Percentiles rank a stretch among this genome's conserved stretches.
phyloP scores from a whole-genome alignment of 2,329 filamentous ascomycete genomes.

The Tolypocladium guangdongense region DNA sequence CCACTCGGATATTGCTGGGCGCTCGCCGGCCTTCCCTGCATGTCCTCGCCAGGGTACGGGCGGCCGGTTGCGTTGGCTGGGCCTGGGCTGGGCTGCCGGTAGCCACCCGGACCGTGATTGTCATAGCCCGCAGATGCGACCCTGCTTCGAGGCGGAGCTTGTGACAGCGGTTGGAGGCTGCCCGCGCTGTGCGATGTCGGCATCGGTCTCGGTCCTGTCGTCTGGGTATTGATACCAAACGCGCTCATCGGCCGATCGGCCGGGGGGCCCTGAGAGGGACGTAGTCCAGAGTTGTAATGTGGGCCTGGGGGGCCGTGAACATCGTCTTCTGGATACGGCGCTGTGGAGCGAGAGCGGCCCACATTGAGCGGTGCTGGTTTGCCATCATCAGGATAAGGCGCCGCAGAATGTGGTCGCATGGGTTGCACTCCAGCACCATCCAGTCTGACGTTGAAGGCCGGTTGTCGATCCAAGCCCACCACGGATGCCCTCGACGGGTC shows the following conservation, averaged over 20 bases:
- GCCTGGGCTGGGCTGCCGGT: constrained; percentile 29
- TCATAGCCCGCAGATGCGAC: constrained; percentile 34
- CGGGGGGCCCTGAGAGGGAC: constrained; percentile 35
- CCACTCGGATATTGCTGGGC: constrained; percentile 15
- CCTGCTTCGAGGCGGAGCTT: constrained; percentile 26
- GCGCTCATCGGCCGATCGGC: constrained; percentile 40
- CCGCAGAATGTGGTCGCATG: constrained; percentile 41
- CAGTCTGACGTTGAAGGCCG: constrained; percentile 42
- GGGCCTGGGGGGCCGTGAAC: constrained; percentile 21
- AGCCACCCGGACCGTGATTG: constrained; percentile 27
- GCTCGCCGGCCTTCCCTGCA: constrained; percentile 14
- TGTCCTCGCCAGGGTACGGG: constrained; percentile 11
- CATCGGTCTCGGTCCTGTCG: constrained; percentile 21
- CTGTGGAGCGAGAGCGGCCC: constrained; percentile 32
- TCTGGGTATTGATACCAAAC: constrained; percentile 42
- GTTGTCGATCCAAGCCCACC: constrained; percentile 25
- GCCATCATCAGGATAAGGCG: constrained; percentile 63
- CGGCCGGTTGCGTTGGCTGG: constrained; percentile 5
- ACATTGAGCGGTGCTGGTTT: constrained; percentile 38
- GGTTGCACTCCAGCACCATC: constrained; percentile 18
- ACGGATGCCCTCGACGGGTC: constrained; percentile 33
- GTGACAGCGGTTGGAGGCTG: constrained; percentile 31
- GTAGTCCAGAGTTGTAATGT: constrained; percentile 35
- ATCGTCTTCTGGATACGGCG: constrained; percentile 45
- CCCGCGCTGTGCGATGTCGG: constrained; percentile 33